Base-by-base conservation (phyloP, 2,329 filamentous ascomycete genomes). In the Talaromyces rugulosus region DNA sequence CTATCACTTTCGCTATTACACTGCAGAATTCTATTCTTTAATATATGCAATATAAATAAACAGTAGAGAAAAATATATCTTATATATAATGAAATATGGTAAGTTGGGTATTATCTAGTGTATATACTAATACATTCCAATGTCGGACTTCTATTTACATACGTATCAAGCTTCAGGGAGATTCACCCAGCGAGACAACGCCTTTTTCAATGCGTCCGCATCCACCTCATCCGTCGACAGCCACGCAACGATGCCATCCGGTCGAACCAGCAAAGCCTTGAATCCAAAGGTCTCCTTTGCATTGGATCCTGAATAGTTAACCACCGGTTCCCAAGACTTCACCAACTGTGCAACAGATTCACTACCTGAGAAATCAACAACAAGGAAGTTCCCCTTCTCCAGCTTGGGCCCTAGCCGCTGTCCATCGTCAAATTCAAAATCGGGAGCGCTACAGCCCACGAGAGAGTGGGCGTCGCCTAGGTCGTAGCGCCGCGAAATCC, bases 211-310 rank as follows among this genome's bases (percentile, higher is more conserved):
- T 30, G 51, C 56, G 4, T 62, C 52, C 9, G 53, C n/a, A 30
- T 59, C 53, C 7, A 30, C 42, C 12, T 59, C 54, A 85, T 74
- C 67, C 85, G 85, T 82, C 82, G 85, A 5, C 81, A 66, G 68
- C 74, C 72, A 75, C n/a, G 71, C 72, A 50, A 73, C 70, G 59
- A 72, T 56, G 0, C 73, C 74, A 65, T 75, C 73, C 5, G 72
- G 72, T 6, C 73, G 68, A 28, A 74, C 60, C 59, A 76, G 55
- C 52, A 75, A 62, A 6, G 69, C 68, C 1, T 65, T 61, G 7
- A 75, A 55, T 0, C 67, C 71, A 7, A 66, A 56, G 30, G 53
- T 55, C 18, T 64, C 57, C 40, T 61, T 63, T 16, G 59, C 59
- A 33, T 53, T 28, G 4, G 18, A 53, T 31, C 50, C 28, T n/a